Evolutionary conservation across 2,329 filamentous ascomycete species (phyloP), one percentile per base, ranked within the genome.

Genomic region (Nigrospora oryzae): DNA sequence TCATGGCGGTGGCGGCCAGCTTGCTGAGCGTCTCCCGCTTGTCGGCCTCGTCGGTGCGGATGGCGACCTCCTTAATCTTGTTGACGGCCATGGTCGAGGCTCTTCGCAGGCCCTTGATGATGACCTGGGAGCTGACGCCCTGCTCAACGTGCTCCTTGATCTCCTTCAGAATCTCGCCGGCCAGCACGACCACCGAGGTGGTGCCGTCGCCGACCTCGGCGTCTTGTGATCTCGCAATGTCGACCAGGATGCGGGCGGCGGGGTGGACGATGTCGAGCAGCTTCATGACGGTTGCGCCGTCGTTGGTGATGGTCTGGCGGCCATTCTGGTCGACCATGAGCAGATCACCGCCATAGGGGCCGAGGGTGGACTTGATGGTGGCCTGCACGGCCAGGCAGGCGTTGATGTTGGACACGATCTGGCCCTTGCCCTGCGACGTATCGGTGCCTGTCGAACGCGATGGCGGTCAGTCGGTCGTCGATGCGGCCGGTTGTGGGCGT

Each of bases 221-320:
- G 67, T 98, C 93, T 84, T 98, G 93, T 63, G 91, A 97, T 69
- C 93, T 84, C 52, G 93, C 91, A 62, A 98, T 98, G 65, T 98
- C 93, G 66, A 93, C 94, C 61, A 98, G 86, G 65, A 98, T 93
- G 66, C 90, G 84, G 58, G 93, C 93, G 55, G 93, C 93, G 56
- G 93, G 93, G 73, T 98, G 93, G 51, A 98, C 88, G 60, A 98
- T 97, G 65, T 98, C 93, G 64, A 98, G 86, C 45, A 98, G 86
- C 88, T 96, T 97, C 93, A 98, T 98, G 50, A 97, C 93, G 42
- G 93, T 98, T 40, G 93, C 93, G 62, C 93, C 93, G 72, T 98
- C 93, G 70, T 98, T 98, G 58, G 93, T 98, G 64, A 98, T 97
- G 45, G 93, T 98, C 72, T 96, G 89, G 67, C 73, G 84, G 66